phyloP scores from a whole-genome alignment of 352 stramenopile genomes.

The Phytopythium delawarense region DNA sequence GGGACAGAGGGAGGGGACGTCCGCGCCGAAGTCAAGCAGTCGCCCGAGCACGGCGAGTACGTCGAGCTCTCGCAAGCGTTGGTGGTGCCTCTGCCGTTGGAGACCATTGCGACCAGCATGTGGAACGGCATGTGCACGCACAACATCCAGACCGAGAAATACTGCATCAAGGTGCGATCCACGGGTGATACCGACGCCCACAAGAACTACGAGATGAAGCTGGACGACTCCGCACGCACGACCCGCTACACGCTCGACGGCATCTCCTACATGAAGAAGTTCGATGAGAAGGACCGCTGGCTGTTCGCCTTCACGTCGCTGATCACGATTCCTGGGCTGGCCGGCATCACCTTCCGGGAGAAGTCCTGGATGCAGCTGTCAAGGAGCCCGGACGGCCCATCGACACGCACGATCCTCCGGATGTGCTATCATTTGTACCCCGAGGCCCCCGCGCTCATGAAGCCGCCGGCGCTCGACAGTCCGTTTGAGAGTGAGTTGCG shows the following conservation, averaged over 20 bases:
- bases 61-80: neutral
- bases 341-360: slow-evolving; percentile 18
- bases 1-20: neutral
- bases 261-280: slow-evolving; percentile 5
- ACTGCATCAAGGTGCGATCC: slow-evolving; percentile 1
- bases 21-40: neutral
- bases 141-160: neutral
- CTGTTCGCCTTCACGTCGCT: slow-evolving; percentile 3
- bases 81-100: neutral
- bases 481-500: slow-evolving; percentile 7
- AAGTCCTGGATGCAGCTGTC: slow-evolving; percentile 31
- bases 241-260: neutral
- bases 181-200: neutral
- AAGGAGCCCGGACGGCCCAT: slow-evolving; percentile 16
- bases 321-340: neutral
- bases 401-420: slow-evolving; percentile 16
- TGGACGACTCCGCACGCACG: neutral
- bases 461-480: neutral
- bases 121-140: neutral
- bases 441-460: slow-evolving; percentile 9
- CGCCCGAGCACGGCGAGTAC: neutral
- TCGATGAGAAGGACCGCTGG: neutral
- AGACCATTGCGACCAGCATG: neutral
- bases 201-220: slow-evolving; percentile 2
- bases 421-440: slow-evolving; percentile 28